Evolutionary conservation across 202 grass and related monocot genomes (phyloP), one percentile per base, ranked within the genome.

Genomic region (Bolboschoenoplectus hybrid): DNA sequence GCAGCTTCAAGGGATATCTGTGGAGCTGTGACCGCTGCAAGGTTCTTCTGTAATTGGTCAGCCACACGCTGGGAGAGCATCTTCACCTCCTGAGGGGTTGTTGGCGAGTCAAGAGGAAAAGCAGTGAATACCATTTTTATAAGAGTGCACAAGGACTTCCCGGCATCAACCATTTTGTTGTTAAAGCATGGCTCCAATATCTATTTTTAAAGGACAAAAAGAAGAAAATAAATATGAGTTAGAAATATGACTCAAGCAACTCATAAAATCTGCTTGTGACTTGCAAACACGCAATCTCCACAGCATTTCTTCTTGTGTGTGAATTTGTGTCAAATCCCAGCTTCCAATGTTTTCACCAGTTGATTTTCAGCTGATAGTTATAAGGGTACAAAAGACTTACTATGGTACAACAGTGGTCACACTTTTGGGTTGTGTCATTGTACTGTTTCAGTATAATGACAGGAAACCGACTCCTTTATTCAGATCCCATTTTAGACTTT

Each of bases 61-160:
- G 89, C 89, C 87, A 99, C 89, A 68, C 92, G 91, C 90, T 94
- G 97, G 89, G 92, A 87, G 63, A 99, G 49, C 44, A 83, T 35
- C 74, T 99, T 99, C 81, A 99, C 94, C 84, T 99, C 97, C 63
- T 88, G 93, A 10, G 90, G 93, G 46, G 93, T 99, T 2, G 93
- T 89, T 81, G 93, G 85, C 34, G 89, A 92, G 88, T 99, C 97
- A 83, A 97, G 92, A 63, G 97, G 93, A 85, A 99, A 99, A 51
- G 92, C 92, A 69, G 80, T 90, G 87, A 99, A 97, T 49, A 99
- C 97, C 97, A 94, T 94, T 90, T 96, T 99, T 77, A 99, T 84
- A 71, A 99, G 89, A 32, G 97, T 97, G 87, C 97, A 99, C 73
- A 99, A 85, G 46, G 97, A 97, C 82, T 92, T 99, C 85, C 97